Base-by-base conservation (phyloP, 805 yeast species). In the Ogataea ganodermae region DNA sequence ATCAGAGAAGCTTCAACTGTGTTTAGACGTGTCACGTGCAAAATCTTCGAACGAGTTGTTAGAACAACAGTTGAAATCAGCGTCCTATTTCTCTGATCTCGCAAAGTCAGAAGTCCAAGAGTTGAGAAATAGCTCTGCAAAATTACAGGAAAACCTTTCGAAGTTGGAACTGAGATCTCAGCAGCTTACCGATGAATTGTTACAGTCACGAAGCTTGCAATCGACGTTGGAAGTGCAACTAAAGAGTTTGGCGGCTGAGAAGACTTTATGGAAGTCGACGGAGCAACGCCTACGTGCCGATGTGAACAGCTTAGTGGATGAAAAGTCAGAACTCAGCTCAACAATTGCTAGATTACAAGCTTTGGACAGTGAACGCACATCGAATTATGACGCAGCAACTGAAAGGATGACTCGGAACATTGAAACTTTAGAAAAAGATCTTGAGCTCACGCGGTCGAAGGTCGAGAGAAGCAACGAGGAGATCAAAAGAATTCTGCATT, bases 321-420 rank as follows among this genome's bases (percentile, higher is more conserved):
- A 89, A 59, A 81, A 79, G 56, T 64, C 75, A 5, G 74, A 79
- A 44, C 67, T 88, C 33, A 82, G 76, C 54, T 74, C 78, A 3
- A 70, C 83, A 48, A 74, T 86, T 8, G 63, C 76, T 6, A 84
- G 77, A 56, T 66, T 88, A 37, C 92, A 87, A 63, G 59, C 80
- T 2, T 60, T 80, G 32, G 80, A 81, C 46, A 73, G 73, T 44
- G 91, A 87, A 59, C 74, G 90, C 44, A 86, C 84, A 42, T 54
- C 65, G 1, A 68, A 79, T 5, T 72, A 77, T 39, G 60, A 68
- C 17, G 83, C 80, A 31, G 59, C 83, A 4, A 72, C 81, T 17
- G 65, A 70, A 12, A 70, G 84, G 35, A 72, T 81, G 43, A 59
- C 74, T 7, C 65, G 70, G 20, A 81, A 80, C 41, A 67, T 82